Conservation (phyloP, 345 rosid genomes). For the Turnera subulata region DNA sequence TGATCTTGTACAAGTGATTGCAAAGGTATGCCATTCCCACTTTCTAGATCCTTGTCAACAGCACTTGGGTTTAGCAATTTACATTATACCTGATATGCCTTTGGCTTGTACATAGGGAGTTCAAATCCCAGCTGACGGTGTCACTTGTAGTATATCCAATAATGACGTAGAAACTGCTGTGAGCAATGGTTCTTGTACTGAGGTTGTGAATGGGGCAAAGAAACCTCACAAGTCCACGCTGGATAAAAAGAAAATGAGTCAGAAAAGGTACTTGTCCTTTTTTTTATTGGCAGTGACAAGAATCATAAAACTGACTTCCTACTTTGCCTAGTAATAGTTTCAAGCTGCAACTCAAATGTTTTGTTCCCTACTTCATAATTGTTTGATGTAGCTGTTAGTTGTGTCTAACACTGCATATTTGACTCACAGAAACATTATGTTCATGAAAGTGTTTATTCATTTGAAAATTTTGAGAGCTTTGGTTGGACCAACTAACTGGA, state of each 20-base stretch:
- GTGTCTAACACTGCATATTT: too few species aligned
- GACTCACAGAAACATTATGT: too few species aligned
- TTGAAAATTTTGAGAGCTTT: too few species aligned
- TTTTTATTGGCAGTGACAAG: too few species aligned
- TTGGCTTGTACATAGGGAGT: constrained; percentile 48
- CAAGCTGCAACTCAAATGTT: too few species aligned
- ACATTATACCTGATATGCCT: too few species aligned
- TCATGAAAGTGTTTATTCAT: too few species aligned
- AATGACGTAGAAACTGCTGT: constrained; percentile 42
- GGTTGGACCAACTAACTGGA: too few species aligned
- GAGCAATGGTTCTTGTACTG: constrained; percentile 25
- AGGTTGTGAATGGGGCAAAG: constrained; percentile 18
- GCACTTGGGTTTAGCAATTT: constrained; percentile 1
- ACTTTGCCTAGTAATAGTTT: too few species aligned
- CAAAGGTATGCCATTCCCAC: constrained; percentile 44
- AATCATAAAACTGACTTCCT: too few species aligned
- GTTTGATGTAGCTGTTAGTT: too few species aligned
- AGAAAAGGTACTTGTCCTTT: constrained; percentile 41
- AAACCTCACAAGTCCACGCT: constrained; percentile 13
- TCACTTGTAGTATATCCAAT: constrained; percentile 32
- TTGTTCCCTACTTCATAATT: too few species aligned
- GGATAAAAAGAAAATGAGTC: constrained; percentile 32
- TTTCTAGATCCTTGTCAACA: constrained; percentile 9
- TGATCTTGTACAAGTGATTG: constrained; percentile 82
- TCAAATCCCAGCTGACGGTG: constrained; percentile 45